Evolutionary conservation across 306 rosid genomes (phyloP).

Genomic region (Comarum palustre): DNA sequence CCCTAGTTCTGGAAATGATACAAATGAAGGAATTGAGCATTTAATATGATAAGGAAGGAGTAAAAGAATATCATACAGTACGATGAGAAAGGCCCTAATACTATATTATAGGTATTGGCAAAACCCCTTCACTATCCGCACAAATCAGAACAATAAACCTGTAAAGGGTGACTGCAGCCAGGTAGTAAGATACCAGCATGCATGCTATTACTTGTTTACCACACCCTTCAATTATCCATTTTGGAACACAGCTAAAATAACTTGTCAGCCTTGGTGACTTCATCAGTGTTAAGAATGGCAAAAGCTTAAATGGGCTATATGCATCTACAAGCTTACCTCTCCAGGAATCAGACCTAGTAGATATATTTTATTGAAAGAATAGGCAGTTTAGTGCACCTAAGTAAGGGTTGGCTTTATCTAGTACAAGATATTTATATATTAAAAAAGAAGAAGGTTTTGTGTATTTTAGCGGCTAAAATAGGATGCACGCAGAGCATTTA

Average conservation of each 20-base stretch:
- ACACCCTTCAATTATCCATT: neutral
- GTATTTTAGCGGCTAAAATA: constrained; percentile 1
- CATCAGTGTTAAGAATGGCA: neutral
- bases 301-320: neutral
- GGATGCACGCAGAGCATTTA: constrained; percentile 26
- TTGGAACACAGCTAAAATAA: neutral
- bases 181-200: neutral
- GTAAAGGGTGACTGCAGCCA: neutral
- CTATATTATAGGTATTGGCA: neutral
- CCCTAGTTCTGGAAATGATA: neutral
- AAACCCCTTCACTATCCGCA: neutral
- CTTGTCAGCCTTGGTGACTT: neutral
- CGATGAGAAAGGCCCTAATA: neutral
- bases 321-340: neutral
- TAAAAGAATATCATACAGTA: neutral
- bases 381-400: neutral
- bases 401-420: constrained; percentile 11
- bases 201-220: neutral
- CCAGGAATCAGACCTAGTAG: neutral
- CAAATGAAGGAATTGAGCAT: neutral
- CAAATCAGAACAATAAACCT: constrained; percentile 5
- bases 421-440: neutral
- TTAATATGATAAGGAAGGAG: neutral
- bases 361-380: neutral
- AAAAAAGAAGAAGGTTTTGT: neutral